Conservation (phyloP, 176 grass and related monocot species). For the Bolboschoenus planiculmis region DNA sequence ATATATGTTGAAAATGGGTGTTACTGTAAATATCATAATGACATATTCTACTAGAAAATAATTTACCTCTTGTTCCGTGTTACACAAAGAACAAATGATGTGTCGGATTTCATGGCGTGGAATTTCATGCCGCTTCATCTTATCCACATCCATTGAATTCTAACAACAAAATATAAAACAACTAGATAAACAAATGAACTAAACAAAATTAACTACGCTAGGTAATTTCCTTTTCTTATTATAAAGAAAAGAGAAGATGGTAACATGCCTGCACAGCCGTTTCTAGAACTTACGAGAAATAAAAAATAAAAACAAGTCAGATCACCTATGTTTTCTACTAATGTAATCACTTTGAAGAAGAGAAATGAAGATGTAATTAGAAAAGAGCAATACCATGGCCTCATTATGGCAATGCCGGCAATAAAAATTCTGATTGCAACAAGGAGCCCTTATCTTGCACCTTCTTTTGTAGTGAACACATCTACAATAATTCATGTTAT, state of each 20-base stretch:
- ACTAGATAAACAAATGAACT: background rate
- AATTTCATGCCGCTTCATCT: conserved; percentile 55
- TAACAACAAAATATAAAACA: conserved; percentile 28
- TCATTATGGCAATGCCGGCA: conserved; percentile 95
- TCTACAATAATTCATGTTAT: conserved; percentile 33
- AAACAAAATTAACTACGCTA: background rate
- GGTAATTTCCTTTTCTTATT: background rate
- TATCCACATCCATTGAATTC: conserved; percentile 61
- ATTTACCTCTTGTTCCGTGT: conserved; percentile 76
- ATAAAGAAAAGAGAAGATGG: background rate
- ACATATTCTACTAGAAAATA: background rate
- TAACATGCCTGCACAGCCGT: background rate
- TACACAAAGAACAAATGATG: conserved; percentile 73
- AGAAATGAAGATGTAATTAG: background rate
- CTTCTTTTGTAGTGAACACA: conserved; percentile 79
- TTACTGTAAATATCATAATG: conserved; percentile 10
- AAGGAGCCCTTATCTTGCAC: conserved; percentile 66
- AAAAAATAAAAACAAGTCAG: background rate
- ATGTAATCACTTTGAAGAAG: background rate
- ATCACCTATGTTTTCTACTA: background rate
- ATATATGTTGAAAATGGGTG: background rate
- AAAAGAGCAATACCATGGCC: conserved; percentile 46
- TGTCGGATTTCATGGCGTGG: conserved; percentile 61
- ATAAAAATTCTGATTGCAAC: conserved; percentile 75
- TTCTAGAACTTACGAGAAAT: background rate